phyloP scores from a whole-genome alignment of 306 rosid genomes.

The Cyclanthera cordifolia region DNA sequence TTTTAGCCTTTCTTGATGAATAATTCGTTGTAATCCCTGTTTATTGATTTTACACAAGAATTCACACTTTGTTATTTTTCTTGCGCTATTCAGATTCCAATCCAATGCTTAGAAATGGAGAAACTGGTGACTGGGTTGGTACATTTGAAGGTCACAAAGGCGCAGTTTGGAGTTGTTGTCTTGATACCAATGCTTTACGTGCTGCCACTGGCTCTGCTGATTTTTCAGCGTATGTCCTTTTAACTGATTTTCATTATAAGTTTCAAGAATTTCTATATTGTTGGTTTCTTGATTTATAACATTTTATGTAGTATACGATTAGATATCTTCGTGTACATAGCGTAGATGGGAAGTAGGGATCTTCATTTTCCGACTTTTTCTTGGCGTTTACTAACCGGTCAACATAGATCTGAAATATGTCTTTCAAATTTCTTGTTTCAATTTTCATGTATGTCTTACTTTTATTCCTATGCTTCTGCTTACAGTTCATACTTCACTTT shows the following conservation, averaged over 20 bases:
- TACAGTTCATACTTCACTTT: background rate
- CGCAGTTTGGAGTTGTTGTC: slow-evolving; percentile 98
- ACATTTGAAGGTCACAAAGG: slow-evolving; percentile 99
- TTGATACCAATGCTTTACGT: slow-evolving; percentile 86
- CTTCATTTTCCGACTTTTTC: background rate
- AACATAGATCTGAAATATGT: background rate
- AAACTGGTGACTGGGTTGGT: slow-evolving; percentile 98
- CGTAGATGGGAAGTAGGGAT: background rate
- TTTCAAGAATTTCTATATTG: background rate
- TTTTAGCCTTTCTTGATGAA: background rate
- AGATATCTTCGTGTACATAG: too few relatives aligned
- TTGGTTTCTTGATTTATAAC: background rate
- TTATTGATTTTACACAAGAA: background rate
- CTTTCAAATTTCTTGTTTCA: background rate
- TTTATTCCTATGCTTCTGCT: background rate
- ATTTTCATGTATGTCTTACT: background rate
- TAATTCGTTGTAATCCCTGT: background rate
- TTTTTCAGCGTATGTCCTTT: slow-evolving; percentile 63
- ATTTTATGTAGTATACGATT: background rate
- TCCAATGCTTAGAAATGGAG: slow-evolving; percentile 97
- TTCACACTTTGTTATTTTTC: background rate
- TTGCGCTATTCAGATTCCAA: slow-evolving; percentile 74
- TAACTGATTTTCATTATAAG: background rate
- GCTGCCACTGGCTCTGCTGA: slow-evolving; percentile 98
- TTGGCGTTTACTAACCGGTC: background rate